Conservation (phyloP, 2,329 filamentous ascomycete genomes). For the Fusarium armeniacum region DNA sequence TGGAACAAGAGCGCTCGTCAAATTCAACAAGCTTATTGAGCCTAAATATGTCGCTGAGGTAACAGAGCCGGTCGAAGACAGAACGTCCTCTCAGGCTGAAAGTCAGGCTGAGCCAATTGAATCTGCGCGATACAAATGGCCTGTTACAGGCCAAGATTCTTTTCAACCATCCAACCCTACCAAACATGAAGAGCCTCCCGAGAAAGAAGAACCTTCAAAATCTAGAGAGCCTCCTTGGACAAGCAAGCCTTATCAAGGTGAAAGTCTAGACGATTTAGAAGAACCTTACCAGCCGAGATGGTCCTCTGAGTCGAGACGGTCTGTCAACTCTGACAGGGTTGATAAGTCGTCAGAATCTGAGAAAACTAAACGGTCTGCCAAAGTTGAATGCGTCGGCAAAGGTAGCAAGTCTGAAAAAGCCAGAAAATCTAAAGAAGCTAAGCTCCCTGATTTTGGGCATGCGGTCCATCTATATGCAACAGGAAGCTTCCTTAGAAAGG, state of each 20-base stretch:
- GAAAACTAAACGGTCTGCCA: not conserved
- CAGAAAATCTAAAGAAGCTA: too few species aligned
- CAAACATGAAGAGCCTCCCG: not conserved
- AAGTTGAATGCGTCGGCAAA: not conserved
- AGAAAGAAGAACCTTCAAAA: not conserved
- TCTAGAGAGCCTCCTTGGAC: too few species aligned
- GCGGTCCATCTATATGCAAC: accelerated
- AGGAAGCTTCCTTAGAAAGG: accelerated
- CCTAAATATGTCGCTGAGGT: not conserved
- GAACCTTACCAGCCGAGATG: not conserved
- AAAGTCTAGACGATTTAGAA: not conserved
- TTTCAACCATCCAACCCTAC: not conserved
- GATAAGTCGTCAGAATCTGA: not conserved
- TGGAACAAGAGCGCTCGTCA: not conserved
- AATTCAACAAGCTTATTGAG: not conserved
- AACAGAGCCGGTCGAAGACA: not conserved
- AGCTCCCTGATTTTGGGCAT: not conserved
- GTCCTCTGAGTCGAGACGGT: not conserved
- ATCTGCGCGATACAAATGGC: not conserved
- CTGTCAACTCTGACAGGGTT: not conserved
- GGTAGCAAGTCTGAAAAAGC: not conserved
- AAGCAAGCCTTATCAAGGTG: not conserved
- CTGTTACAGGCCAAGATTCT: not conserved
- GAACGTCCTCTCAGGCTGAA: not conserved
- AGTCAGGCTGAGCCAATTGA: not conserved